Percentiles rank a stretch among this genome's conserved stretches.
phyloP scores from a whole-genome alignment of 371 early-diverging fungal species.

The Rhizopus arrhizus region DNA sequence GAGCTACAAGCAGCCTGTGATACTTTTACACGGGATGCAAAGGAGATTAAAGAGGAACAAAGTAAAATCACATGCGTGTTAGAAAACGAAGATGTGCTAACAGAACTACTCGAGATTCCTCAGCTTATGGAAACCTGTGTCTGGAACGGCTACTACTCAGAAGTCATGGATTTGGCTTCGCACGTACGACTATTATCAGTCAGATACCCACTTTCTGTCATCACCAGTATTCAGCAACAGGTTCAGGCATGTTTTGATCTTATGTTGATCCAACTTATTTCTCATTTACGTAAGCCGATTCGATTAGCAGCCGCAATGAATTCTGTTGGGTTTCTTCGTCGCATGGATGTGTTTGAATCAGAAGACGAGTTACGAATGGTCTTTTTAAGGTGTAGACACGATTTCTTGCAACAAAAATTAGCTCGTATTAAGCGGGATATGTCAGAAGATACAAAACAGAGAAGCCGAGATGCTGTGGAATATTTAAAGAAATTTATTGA shows the following conservation, averaged over 20 bases:
- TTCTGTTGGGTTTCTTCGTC: constrained; percentile 77
- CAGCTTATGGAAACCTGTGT: constrained; percentile 83
- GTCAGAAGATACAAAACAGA: constrained; percentile 27
- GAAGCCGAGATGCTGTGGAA: constrained; percentile 60
- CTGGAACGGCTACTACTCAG: constrained; percentile 80
- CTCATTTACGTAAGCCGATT: constrained; percentile 71
- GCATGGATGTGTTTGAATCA: constrained; percentile 71
- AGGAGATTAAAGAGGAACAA: constrained; percentile 47
- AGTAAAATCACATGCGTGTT: constrained; percentile 57
- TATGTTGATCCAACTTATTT: constrained; percentile 74
- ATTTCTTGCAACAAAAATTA: constrained; percentile 61
- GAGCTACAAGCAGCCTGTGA: constrained; percentile 54
- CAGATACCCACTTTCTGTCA: constrained; percentile 59
- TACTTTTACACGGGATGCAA: constrained; percentile 40
- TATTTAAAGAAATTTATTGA: constrained; percentile 76
- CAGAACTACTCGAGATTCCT: constrained; percentile 78
- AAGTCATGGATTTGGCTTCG: constrained; percentile 81
- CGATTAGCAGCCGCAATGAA: constrained; percentile 79
- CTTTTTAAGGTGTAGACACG: constrained; percentile 74
- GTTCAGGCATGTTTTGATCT: constrained; percentile 65
- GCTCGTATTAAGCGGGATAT: constrained; percentile 35
- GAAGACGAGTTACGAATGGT: constrained; percentile 74
- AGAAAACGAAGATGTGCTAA: constrained; percentile 61
- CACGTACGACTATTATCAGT: constrained; percentile 69
- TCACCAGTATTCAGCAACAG: constrained; percentile 63